Evolutionary conservation across 768 basidiomycete genomes (phyloP), one percentile per base, ranked within the genome.

Genomic region (Glaciozyma antarctica): DNA sequence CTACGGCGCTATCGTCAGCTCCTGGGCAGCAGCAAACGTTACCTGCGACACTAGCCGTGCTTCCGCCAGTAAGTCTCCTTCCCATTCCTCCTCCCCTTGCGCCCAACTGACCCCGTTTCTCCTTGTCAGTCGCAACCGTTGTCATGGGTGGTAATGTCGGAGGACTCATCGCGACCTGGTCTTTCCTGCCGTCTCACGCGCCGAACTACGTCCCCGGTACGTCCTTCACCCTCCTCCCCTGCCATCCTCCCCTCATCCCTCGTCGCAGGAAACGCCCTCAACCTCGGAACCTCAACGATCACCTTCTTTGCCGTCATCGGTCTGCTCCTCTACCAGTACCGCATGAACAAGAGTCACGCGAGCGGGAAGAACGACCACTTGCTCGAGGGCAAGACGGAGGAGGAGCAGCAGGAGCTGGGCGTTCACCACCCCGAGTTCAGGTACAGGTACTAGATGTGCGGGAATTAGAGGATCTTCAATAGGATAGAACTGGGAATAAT

Each of bases 81-180:
- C 12, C 38, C 38, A 41, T 41, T 41, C 38, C 38, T 41, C 38
- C 38, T 41, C 38, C 38, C 10, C 34, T 10, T 41, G 38, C 38
- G 13, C 2, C 12, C 2, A 13, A 12, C 38, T 41, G 38, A 41
- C 38, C 12, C 38, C 12, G 38, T 12, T 41, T 34, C 38, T 2
- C 12, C 38, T 41, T 15, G 5, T 32, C 38, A 41, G 38, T 41
- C 38, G 38, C 38, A 2, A 41, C 38, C 38, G 65, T 58, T 41
- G 73, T 72, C 24, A 63, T 73, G 63, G 26, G 61, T 9, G 72
- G 75, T 17, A 72, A 69, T 52, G 15, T 65, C 22, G 73, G 73
- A 12, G 69, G 64, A 2, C 41, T 73, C 7, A 60, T 73, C 16
- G 58, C 66, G 8, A 71, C 72, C 26, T 73, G 73, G 73, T 61